Base-by-base conservation (phyloP, 2,329 filamentous ascomycete species). In the Sarocladium brachiariae region DNA sequence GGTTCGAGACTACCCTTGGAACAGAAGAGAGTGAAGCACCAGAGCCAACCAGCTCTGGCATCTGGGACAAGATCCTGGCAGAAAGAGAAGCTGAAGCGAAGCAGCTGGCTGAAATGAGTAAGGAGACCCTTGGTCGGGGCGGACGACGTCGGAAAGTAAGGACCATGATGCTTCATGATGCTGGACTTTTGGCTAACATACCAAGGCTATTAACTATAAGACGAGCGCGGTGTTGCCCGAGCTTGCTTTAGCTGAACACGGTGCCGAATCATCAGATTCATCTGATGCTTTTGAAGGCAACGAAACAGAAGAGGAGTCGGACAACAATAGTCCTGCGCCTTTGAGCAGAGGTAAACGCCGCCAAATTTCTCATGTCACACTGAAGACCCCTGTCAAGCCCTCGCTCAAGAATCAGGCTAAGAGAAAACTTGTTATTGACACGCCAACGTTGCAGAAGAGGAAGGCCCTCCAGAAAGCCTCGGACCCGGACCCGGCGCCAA, bases 51-150 rank as follows among this genome's bases (percentile, higher is more conserved):
- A 84, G 84, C 59, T 76, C 80, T 13, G 83, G 81, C 31, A 81
- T 95, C 0, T 99, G 95, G 95, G 90, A 95, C 50, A 85, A 84
- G 58, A 96, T 99, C 53, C 73, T 99, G 31, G 82, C 84, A 50
- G 81, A 95, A 62, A 83, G 93, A 55, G 89, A 95, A 65, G 82
- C 80, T 37, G 82, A 86, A 50, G 91, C 90, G 2, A 77, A 80
- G n/a, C 81, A 81, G 51, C 83, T 90, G 59, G 82, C 83, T 7
- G 83, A 83, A 30, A 75, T 63, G 14, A 81, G 83, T 52, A 76
- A 83, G 46, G 81, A 95, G 63, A 80, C 80, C n/a, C 80, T 96
- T 45, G 93, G 93, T 10, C 82, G 93, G 53, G 93, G 93, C 34
- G 88, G 89, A 56, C 80, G 93, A 57, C 83, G 83, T 56, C 80